Conservation (phyloP, 2,329 filamentous ascomycete genomes). For the Coniochaeta ligniaria region DNA sequence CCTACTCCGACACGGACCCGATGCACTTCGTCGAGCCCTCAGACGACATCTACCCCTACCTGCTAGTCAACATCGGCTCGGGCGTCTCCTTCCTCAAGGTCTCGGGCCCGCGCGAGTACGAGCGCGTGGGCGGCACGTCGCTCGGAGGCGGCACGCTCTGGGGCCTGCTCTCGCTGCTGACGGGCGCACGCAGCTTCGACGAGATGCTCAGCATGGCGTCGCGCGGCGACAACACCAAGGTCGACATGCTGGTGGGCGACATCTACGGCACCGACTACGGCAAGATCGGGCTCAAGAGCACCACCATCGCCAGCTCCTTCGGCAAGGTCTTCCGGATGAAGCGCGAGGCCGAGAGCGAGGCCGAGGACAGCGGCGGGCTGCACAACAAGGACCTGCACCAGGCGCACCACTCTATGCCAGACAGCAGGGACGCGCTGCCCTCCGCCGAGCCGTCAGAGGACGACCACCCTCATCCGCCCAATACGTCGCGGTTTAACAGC, state of each 20-base stretch:
- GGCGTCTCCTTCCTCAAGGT: conserved; percentile 98
- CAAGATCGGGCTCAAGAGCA: conserved; percentile 94
- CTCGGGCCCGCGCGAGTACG: conserved; percentile 75
- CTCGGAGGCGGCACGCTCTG: conserved; percentile 96
- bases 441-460: neutral
- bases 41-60: conserved; percentile 86
- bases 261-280: conserved; percentile 95
- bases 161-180: conserved; percentile 86
- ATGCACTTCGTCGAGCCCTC: conserved; percentile 80
- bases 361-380: conserved; percentile 62
- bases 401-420: conserved; percentile 6
- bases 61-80: conserved; percentile 96
- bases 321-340: conserved; percentile 96
- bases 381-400: conserved; percentile 9
- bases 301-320: conserved; percentile 91
- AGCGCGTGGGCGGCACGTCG: conserved; percentile 90
- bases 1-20: conserved; percentile 82
- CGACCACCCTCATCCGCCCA: conserved; percentile 16
- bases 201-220: conserved; percentile 94
- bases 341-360: conserved; percentile 69
- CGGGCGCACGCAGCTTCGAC: conserved; percentile 91
- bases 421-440: conserved; percentile 1
- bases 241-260: conserved; percentile 95
- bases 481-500: conserved; percentile 53
- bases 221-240: conserved; percentile 81